Conservation (phyloP, 2,329 filamentous ascomycete species). For the Dactylellina drechsleri region DNA sequence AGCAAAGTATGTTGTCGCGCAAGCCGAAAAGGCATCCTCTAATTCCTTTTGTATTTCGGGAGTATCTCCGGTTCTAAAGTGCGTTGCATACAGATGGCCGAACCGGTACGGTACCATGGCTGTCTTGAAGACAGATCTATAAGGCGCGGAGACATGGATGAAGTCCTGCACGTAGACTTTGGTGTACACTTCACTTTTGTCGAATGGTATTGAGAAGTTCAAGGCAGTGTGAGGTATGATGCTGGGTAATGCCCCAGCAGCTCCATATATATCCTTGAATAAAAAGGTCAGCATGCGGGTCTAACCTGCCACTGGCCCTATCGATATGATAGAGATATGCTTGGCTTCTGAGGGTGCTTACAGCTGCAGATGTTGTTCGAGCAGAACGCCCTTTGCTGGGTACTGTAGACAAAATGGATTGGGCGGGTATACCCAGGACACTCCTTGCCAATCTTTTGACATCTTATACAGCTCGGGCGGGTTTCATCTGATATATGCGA, state of each 20-base stretch:
- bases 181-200: constrained; percentile 43
- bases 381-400: constrained; percentile 35
- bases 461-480: constrained; percentile 46
- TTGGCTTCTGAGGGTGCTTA: constrained; percentile 19
- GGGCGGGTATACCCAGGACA: constrained; percentile 47
- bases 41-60: constrained; percentile 48
- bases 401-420: constrained; percentile 43
- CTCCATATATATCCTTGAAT: not conserved
- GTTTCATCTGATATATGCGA: constrained; percentile 38
- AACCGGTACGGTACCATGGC: constrained; percentile 52
- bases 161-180: constrained; percentile 52
- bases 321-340: not conserved
- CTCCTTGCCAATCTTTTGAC: constrained; percentile 50
- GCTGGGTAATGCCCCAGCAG: not conserved
- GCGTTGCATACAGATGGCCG: constrained; percentile 47
- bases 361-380: constrained; percentile 19
- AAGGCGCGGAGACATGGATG: constrained; percentile 51
- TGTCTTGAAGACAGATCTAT: constrained; percentile 45
- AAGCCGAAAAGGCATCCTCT: constrained; percentile 44
- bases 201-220: constrained; percentile 39
- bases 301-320: not conserved
- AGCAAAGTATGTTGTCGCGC: constrained; percentile 50
- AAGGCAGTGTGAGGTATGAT: constrained; percentile 26
- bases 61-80: constrained; percentile 48
- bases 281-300: not conserved